Base-by-base conservation (phyloP, 1,139 yeast genomes). In the Hansenula sp. region DNA sequence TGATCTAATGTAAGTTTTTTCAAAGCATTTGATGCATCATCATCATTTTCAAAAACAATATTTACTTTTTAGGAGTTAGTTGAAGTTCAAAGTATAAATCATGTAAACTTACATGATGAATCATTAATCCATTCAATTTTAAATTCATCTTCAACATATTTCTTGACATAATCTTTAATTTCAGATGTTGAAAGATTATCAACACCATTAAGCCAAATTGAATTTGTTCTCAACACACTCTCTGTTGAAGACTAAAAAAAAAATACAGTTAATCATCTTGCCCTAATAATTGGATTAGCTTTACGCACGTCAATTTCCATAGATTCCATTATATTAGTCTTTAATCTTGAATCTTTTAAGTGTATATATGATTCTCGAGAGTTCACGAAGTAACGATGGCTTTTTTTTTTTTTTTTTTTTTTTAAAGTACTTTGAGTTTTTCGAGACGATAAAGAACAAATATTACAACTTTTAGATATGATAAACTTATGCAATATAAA, bases 91-190 rank as follows among this genome's bases (percentile, higher is more conserved):
- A 25, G 14, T 17, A 31, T 20, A 14, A 34, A 35, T 17, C 10
- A 21, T 26, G 14, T 10, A 10, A 17, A 42, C 51, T 28, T 22
- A 47, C 51, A 18, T 3, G 44, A 37, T 2, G 42, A 20, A 24
- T 54, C 58, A 37, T 54, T 51, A n/a, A 54, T 47, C 58, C 58
- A 54, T 32, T 54, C 57, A n/a, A 53, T 32, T 19, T 45, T 52
- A 37, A 50, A 51, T 12, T 39, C 38, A 16, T 41, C 40, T 3
- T 48, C 49, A 3, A 48, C 36, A 29, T 34, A 40, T n/a, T 31
- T 39, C 13, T 46, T 46, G 14, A 51, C 19, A 28, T 54, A 54
- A 6, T 26, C 24, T 24, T 48, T 51, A n/a, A 54, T 34, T 10
- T 48, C 47, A 4, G 43, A 28, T 10, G 55, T 50, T n/a, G 58